Evolutionary conservation across 495 filamentous ascomycete species (phyloP), one percentile per base, ranked within the genome.

Genomic region (Talaromyces ruber): DNA sequence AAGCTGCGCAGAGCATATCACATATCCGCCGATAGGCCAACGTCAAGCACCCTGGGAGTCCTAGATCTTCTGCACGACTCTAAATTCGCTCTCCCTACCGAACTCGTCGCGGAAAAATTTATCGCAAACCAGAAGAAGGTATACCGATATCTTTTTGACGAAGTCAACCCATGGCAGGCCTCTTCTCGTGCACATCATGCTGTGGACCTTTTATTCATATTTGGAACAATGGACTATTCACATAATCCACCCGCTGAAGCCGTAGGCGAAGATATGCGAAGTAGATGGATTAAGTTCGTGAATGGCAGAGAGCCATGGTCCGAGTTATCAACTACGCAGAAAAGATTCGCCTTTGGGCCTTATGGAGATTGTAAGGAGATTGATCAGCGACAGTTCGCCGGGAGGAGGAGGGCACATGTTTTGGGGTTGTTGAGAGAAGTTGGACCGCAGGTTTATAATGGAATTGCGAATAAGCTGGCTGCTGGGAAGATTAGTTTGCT

Each of bases 161-260:
- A 78, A 51, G 34, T 66, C 0, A 79, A 79, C 59, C 77, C 77
- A n/a, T 79, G 70, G 71, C 75, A 77, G 43, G 43, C 70, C 14
- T 77, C 76, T 5, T 74, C 71, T 21, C 72, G 77, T 2, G 61
- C 77, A 14, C 77, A 79, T 51, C 77, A 79, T 61, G 77, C 76
- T 0, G 74, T 79, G 7, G 77, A 79, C 63, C 66, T 79, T 16
- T 64, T 79, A 12, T 74, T 77, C 59, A 64, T 79, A 0, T 79
- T 79, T 55, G 74, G 66, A 0, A 69, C 69, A 0, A 51, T 75
- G 9, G 68, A 74, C 58, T 62, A 73, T 0, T 70, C 69, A 0
- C 73, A 73, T 39, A 77, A 72, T 55, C 68, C 66, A 6, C 65
- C 68, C 11, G 74, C 74, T 8, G 62, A 71, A 6, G 47, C 61